phyloP scores from a whole-genome alignment of 208 protist species.

The Trypanosoma scelopori region DNA sequence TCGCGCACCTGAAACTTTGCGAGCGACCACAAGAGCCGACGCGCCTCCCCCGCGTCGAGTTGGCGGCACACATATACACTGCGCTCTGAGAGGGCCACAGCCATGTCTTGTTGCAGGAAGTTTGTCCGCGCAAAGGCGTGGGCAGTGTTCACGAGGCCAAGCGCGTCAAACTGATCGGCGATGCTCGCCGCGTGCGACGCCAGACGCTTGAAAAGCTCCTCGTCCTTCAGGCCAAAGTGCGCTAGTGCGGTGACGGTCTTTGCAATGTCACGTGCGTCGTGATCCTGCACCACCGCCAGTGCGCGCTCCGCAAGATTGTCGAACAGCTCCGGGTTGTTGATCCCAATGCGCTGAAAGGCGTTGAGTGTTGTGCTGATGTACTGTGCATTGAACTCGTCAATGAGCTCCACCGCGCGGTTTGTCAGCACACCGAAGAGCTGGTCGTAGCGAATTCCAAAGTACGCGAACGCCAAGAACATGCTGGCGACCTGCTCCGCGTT shows the following conservation, averaged over 20 bases:
- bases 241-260: conserved; percentile 86
- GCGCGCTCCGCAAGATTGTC: conserved; percentile 91
- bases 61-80: conserved; percentile 79
- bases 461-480: conserved; percentile 88
- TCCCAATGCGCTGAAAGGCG: conserved; percentile 90
- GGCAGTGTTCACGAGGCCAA: conserved; percentile 82
- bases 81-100: conserved; percentile 84
- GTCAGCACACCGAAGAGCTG: conserved; percentile 93
- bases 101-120: conserved; percentile 91
- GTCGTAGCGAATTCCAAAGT: conserved; percentile 91
- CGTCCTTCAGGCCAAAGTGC: conserved; percentile 90
- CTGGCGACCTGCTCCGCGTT: conserved; percentile 86
- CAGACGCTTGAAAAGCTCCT: conserved; percentile 89
- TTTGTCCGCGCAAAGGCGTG: conserved; percentile 88
- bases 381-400: conserved; percentile 91
- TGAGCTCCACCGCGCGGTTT: conserved; percentile 90
- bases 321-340: conserved; percentile 92
- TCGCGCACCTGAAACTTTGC: conserved; percentile 89
- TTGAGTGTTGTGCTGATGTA: conserved; percentile 89
- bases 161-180: conserved; percentile 82
- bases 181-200: conserved; percentile 87
- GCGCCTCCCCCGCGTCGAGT: conserved; percentile 78
- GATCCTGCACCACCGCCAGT: conserved; percentile 87
- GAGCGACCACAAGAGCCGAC: conserved; percentile 84
- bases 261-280: conserved; percentile 85